These are phyloP conservation scores for Pseudoperonospora humuli DNA, from an alignment of 352 stramenopile genomes.

Conservation along the genomic window DNA sequence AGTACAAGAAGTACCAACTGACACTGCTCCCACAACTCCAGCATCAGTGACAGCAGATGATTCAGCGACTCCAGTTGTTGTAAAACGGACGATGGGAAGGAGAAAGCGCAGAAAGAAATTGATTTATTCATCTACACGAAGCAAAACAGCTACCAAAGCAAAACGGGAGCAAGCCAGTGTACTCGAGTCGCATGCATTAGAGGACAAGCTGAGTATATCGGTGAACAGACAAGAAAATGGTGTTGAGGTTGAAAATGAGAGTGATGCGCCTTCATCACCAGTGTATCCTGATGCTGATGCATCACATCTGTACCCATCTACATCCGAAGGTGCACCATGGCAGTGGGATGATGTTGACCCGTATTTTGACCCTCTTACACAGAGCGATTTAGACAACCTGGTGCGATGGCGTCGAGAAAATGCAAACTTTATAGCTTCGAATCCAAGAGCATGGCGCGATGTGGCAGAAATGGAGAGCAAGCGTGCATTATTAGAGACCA, in stretches of 20 bases:
- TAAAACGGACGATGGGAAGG: conserved; percentile 9
- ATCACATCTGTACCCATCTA: conserved; percentile 35
- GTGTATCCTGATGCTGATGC: conserved; percentile 34
- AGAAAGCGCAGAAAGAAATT: conserved; percentile 43
- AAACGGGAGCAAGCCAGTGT: conserved; percentile 16
- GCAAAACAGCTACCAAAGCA: conserved; percentile 5
- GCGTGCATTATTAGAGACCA: conserved; percentile 32
- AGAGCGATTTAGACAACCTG: conserved; percentile 52
- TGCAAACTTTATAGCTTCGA: conserved; percentile 46
- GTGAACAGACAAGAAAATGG: conserved; percentile 10
- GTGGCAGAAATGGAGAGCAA: conserved; percentile 18
- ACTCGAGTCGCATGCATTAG: conserved; percentile 6
- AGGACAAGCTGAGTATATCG: conserved; percentile 24
- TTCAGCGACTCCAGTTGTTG: not conserved
- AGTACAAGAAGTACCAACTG: conserved; percentile 1
- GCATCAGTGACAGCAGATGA: conserved; percentile 9
- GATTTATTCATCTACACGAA: conserved; percentile 23
- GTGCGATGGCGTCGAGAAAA: conserved; percentile 39
- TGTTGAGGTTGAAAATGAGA: not conserved
- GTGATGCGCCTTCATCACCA: conserved; percentile 25
- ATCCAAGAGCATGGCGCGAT: conserved; percentile 18
- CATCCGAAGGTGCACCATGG: conserved; percentile 34
- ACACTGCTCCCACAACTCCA: conserved; percentile 1
- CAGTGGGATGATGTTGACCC: conserved; percentile 50
- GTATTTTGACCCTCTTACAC: conserved; percentile 46